Conservation (phyloP, 805 yeast species). For the Teunomyces gatunensis region DNA sequence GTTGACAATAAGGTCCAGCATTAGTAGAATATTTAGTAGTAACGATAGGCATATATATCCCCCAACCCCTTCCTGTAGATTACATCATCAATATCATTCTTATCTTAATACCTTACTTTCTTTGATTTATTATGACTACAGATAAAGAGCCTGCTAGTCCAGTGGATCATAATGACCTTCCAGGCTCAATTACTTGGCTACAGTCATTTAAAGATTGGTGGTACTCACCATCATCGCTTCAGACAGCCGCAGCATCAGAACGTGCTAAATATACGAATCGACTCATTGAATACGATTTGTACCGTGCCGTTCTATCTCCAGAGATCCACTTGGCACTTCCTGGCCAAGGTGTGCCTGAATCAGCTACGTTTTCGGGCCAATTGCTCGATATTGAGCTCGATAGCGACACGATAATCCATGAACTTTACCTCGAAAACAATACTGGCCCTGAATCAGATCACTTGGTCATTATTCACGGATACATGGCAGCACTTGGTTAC, state of each 20-base stretch:
- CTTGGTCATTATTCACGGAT: constrained; percentile 40
- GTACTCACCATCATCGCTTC: constrained; percentile 23
- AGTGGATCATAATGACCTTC: too few relatives aligned
- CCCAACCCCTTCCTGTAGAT: neutral
- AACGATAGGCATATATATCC: neutral
- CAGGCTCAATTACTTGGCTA: constrained; percentile 21
- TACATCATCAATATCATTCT: neutral
- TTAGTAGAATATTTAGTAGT: constrained; percentile 1
- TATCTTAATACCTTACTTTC: too few relatives aligned
- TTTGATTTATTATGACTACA: too few relatives aligned
- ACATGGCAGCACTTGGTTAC: constrained; percentile 45
- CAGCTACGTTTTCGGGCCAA: constrained; percentile 13
- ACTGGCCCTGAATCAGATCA: constrained; percentile 12
- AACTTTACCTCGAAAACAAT: constrained; percentile 29
- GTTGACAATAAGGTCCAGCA: constrained; percentile 16
- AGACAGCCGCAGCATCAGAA: constrained; percentile 12
- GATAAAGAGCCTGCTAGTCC: too few relatives aligned
- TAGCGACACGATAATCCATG: constrained; percentile 33
- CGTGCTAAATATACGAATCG: constrained; percentile 24
- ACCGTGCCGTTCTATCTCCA: constrained; percentile 29
- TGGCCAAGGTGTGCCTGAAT: neutral
- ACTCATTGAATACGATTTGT: constrained; percentile 32
- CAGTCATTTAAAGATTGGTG: constrained; percentile 40
- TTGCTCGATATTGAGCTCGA: constrained; percentile 30
- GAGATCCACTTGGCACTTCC: constrained; percentile 19